Evolutionary conservation across 2,329 filamentous ascomycete species (phyloP).

Genomic region (Calonectria naviculata): DNA sequence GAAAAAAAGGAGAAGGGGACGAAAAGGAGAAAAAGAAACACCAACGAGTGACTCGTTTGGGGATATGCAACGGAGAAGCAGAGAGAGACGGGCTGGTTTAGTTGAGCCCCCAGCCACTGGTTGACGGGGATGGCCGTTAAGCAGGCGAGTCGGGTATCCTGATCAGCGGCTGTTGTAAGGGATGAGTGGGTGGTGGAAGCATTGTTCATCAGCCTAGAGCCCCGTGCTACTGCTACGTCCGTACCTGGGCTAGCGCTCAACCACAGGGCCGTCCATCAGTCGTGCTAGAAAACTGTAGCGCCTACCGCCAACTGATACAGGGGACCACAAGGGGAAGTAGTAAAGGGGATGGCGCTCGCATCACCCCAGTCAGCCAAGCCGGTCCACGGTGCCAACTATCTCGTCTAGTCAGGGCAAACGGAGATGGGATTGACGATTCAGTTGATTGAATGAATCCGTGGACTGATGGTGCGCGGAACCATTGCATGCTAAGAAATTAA

Average conservation of each 20-base stretch:
- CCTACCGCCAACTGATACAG: conserved; percentile 9
- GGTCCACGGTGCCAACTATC: not conserved
- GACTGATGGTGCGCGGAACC: not conserved
- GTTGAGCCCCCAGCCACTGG: conserved; percentile 3
- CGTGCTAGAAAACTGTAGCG: conserved; percentile 4
- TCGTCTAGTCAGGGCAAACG: conserved; percentile 5
- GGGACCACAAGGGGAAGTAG: not conserved
- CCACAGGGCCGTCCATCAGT: not conserved
- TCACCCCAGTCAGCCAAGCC: conserved; percentile 7
- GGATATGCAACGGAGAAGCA: not conserved
- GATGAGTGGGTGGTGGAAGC: not conserved
- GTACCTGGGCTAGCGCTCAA: conserved; percentile 5
- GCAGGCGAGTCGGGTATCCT: not conserved
- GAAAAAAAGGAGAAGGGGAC: not conserved
- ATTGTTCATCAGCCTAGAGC: not conserved
- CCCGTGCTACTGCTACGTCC: not conserved
- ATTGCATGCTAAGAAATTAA: not conserved
- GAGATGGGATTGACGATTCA: not conserved
- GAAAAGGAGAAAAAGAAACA: conserved; percentile 8
- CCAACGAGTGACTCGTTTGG: not conserved
- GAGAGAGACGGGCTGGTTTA: not conserved
- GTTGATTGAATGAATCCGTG: not conserved
- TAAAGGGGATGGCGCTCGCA: conserved; percentile 8
- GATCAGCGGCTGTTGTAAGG: conserved; percentile 3
- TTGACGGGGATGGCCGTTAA: not conserved